phyloP scores from a whole-genome alignment of 31 red algal species.

The Bonnemaisonia californica region DNA sequence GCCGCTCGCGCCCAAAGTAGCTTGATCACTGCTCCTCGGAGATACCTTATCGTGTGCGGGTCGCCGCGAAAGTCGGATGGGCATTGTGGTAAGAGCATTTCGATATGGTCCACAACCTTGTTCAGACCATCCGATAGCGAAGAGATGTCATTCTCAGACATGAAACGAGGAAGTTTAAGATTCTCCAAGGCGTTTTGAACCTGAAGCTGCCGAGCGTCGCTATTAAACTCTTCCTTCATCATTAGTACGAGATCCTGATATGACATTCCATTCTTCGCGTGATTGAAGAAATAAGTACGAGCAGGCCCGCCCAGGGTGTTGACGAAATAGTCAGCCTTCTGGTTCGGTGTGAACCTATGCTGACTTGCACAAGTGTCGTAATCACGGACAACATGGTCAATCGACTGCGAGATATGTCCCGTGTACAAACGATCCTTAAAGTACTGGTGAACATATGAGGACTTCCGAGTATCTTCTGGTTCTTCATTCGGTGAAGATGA shows the following conservation, averaged over 20 bases:
- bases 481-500: background rate
- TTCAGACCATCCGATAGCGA: background rate
- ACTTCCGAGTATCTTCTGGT: background rate
- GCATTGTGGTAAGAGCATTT: conserved; percentile 13
- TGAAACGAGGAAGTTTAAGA: background rate
- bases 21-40: conserved; percentile 2
- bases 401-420: background rate
- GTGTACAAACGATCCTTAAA: conserved; percentile 10
- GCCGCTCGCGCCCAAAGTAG: background rate
- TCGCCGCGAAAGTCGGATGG: background rate
- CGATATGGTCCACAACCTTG: conserved; percentile 11
- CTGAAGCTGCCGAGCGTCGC: background rate
- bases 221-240: conserved; percentile 9
- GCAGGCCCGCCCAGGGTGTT: background rate
- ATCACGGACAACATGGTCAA: background rate
- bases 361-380: conserved; percentile 1
- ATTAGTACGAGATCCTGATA: background rate
- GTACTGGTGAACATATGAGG: background rate
- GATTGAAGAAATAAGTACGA: conserved; percentile 10
- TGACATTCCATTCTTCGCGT: background rate
- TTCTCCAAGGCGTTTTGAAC: background rate
- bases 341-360: background rate
- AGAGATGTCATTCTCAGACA: conserved; percentile 7
- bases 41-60: conserved; percentile 8
- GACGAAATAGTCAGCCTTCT: background rate